These are phyloP conservation scores for Asterophora parasitica DNA, from an alignment of 768 basidiomycete genomes.

Conservation along the genomic window DNA sequence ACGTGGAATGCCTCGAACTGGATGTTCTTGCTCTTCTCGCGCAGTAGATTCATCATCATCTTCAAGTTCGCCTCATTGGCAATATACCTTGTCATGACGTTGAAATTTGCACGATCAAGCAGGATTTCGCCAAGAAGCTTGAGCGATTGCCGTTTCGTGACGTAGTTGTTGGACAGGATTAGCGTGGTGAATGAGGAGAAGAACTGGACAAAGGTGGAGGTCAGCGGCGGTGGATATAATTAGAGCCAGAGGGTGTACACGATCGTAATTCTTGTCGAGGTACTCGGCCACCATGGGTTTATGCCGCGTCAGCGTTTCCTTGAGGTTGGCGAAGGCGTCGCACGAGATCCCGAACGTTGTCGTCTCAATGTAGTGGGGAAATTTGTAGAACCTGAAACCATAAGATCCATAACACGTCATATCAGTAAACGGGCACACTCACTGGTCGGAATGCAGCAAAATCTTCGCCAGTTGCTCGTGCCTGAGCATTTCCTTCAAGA, in stretches of 20 bases:
- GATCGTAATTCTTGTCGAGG: slow-evolving; percentile 95
- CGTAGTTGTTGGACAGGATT: slow-evolving; percentile 92
- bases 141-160: slow-evolving; percentile 98
- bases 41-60: slow-evolving; percentile 99
- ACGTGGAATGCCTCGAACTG: slow-evolving; percentile 99
- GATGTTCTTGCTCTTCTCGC: slow-evolving; percentile 99
- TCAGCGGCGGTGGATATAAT: not conserved
- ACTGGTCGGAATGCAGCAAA: slow-evolving; percentile 91
- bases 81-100: slow-evolving; percentile 97
- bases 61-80: slow-evolving; percentile 93
- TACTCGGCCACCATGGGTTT: slow-evolving; percentile 98
- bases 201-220: slow-evolving; percentile 51
- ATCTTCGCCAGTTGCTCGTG: slow-evolving; percentile 91
- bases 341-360: slow-evolving; percentile 98
- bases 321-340: slow-evolving; percentile 95
- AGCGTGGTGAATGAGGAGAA: slow-evolving; percentile 93
- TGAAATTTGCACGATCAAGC: slow-evolving; percentile 96
- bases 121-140: slow-evolving; percentile 98
- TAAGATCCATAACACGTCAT: not conserved
- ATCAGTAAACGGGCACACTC: slow-evolving; percentile 28
- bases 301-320: slow-evolving; percentile 95
- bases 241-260: slow-evolving; percentile 45
- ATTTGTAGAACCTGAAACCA: slow-evolving; percentile 80
- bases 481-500: slow-evolving; percentile 92
- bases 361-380: slow-evolving; percentile 93